These are phyloP conservation scores for Trichoderma asperelloides DNA, from an alignment of 495 filamentous ascomycete species.

Conservation along the genomic window DNA sequence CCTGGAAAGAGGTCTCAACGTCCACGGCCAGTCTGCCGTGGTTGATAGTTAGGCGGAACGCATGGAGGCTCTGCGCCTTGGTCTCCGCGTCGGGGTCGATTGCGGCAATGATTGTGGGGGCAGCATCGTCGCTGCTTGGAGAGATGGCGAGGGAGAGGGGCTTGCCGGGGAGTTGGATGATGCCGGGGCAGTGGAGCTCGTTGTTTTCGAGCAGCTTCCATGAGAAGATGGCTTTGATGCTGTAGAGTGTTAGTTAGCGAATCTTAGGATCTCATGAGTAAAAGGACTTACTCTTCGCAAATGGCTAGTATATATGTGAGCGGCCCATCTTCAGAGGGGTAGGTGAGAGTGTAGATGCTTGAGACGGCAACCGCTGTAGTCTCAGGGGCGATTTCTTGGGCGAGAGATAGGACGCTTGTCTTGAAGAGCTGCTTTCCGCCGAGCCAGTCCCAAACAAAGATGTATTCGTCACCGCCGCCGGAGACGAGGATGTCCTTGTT, in stretches of 20 bases:
- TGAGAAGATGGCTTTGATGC: constrained; percentile 52
- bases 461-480: constrained; percentile 71
- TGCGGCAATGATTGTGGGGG: constrained; percentile 40
- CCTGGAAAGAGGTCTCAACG: constrained; percentile 11
- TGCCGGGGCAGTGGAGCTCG: constrained; percentile 35
- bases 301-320: constrained; percentile 46
- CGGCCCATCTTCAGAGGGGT: constrained; percentile 10
- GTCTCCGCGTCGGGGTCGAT: constrained; percentile 36
- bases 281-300: constrained; percentile 57
- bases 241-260: constrained; percentile 20
- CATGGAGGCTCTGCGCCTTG: not conserved
- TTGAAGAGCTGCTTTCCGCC: constrained; percentile 43
- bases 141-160: constrained; percentile 45
- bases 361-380: constrained; percentile 43
- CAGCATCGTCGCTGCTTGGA: constrained; percentile 13
- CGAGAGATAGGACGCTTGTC: constrained; percentile 37
- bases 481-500: constrained; percentile 59
- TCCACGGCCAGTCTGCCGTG: constrained; percentile 7
- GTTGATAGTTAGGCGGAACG: constrained; percentile 3
- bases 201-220: constrained; percentile 39
- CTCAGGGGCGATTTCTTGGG: constrained; percentile 23
- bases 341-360: constrained; percentile 31
- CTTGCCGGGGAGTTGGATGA: constrained; percentile 47
- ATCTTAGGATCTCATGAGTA: too few relatives aligned
- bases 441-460: constrained; percentile 80